A percentile compares a stretch with the other conserved stretches of the same genome.
These are phyloP conservation scores for Verticillium isaacii DNA, from an alignment of 2,329 filamentous ascomycete genomes.

Conservation along the genomic window DNA sequence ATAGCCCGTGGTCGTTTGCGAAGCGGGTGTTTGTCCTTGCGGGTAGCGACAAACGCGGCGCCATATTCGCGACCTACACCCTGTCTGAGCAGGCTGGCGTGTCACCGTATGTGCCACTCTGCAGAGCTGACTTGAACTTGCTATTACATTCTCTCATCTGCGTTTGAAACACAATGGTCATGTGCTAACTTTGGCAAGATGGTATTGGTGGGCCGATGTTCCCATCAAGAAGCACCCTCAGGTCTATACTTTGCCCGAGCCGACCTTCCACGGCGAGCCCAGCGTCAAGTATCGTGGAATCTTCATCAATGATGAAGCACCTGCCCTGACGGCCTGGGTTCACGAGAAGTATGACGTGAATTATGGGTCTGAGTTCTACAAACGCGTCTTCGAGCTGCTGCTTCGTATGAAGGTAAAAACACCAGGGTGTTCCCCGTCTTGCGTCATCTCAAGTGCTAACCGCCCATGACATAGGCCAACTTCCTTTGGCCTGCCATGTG, in stretches of 20 bases:
- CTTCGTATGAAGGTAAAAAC: conserved; percentile 40
- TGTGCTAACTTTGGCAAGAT: conserved; percentile 20
- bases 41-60: conserved; percentile 53
- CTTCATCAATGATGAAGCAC: conserved; percentile 61
- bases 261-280: conserved; percentile 45
- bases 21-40: conserved; percentile 48
- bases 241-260: conserved; percentile 44
- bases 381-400: conserved; percentile 58
- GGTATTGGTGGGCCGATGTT: conserved; percentile 58
- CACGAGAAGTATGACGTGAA: conserved; percentile 41
- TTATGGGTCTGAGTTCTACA: conserved; percentile 54
- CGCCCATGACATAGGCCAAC: conserved; percentile 38
- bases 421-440: not conserved
- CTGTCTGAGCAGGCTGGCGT: conserved; percentile 59
- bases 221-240: conserved; percentile 39
- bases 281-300: conserved; percentile 56
- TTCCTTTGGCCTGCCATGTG: conserved; percentile 67
- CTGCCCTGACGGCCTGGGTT: conserved; percentile 53
- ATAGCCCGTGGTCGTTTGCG: conserved; percentile 39
- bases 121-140: not conserved
- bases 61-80: conserved; percentile 56
- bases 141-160: not conserved
- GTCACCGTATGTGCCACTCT: conserved; percentile 36
- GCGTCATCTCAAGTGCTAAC: not conserved
- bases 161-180: not conserved